Evolutionary conservation across 2,329 filamentous ascomycete genomes (phyloP), one percentile per base, ranked within the genome.

Genomic region (Colletotrichum sansevieriae): DNA sequence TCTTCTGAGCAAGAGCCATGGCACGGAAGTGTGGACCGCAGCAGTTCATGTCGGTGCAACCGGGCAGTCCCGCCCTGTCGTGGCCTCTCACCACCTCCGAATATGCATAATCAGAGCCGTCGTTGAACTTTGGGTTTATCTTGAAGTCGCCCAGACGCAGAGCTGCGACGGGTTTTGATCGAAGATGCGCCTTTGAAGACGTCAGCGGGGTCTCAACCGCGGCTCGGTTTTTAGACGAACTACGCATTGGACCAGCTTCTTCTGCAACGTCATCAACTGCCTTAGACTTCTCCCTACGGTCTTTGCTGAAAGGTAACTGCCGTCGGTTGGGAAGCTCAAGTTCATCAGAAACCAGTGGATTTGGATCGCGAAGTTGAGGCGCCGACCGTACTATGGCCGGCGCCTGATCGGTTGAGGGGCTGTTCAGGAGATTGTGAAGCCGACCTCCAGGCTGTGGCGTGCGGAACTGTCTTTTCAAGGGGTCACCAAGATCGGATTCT

Each of bases 81-180:
- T 86, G 91, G 63, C 87, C 88, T 60, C 94, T 90, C 13, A 97
- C 87, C 0, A 94, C 90, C 67, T 95, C 91, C 1, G 86, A 83
- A 76, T 89, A 97, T 11, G 93, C 93, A 78, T 88, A 93, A 62
- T 90, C 86, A 49, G 89, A 82, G 2, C 92, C 92, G 47, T 91
- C 85, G 71, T 95, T 95, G 72, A 84, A 86, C 4, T 83, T 81
- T 0, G 93, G 90, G 71, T 97, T 97, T 73, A 96, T 83, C 76
- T 91, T 95, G 83, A 97, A 98, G 78, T 97, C 91, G 12, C 88
- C 87, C 1, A 91, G 81, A 13, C 81, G 81, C 12, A 97, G 84
- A 39, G 85, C 81, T 0, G 83, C 79, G 3, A 89, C 71, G 0
- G 89, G 86, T 58, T 85, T 88, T 10, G 83, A 77, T 56, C 93